phyloP scores from a whole-genome alignment of 2,329 filamentous ascomycete species.

The Fusarium penzigii region DNA sequence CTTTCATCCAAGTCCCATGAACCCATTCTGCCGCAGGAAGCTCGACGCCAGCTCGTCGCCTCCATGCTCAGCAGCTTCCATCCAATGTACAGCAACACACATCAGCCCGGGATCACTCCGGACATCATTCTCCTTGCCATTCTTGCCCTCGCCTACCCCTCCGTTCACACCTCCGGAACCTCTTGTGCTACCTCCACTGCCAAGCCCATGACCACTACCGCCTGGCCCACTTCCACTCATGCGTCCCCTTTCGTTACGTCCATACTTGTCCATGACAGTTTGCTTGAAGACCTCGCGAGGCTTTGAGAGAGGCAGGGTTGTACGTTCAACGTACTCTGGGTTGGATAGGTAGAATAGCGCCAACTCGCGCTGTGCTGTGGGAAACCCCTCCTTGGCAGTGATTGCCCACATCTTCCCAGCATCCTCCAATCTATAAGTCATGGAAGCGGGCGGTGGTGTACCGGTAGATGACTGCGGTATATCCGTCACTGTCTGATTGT shows the following conservation, averaged over 20 bases:
- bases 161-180: slow-evolving; percentile 22
- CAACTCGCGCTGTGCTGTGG: slow-evolving; percentile 87
- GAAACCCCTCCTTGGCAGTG: slow-evolving; percentile 82
- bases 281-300: slow-evolving; percentile 90
- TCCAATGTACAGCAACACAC: slow-evolving; percentile 96
- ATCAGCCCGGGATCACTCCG: slow-evolving; percentile 83
- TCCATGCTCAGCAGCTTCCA: slow-evolving; percentile 85
- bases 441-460: slow-evolving; percentile 50
- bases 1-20: slow-evolving; percentile 35
- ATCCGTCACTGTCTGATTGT: slow-evolving; percentile 30
- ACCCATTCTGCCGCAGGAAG: slow-evolving; percentile 71
- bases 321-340: slow-evolving; percentile 78
- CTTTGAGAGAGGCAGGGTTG: slow-evolving; percentile 80
- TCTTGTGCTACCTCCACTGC: slow-evolving; percentile 25
- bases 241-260: slow-evolving; percentile 38
- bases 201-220: slow-evolving; percentile 22
- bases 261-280: slow-evolving; percentile 74
- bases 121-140: slow-evolving; percentile 48
- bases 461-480: slow-evolving; percentile 39
- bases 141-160: slow-evolving; percentile 23
- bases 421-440: slow-evolving; percentile 72
- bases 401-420: slow-evolving; percentile 90
- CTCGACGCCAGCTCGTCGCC: slow-evolving; percentile 82
- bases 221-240: slow-evolving; percentile 23
- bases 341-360: slow-evolving; percentile 92